Conservation (phyloP, 2,329 filamentous ascomycete genomes). For the Penicillium sp. region DNA sequence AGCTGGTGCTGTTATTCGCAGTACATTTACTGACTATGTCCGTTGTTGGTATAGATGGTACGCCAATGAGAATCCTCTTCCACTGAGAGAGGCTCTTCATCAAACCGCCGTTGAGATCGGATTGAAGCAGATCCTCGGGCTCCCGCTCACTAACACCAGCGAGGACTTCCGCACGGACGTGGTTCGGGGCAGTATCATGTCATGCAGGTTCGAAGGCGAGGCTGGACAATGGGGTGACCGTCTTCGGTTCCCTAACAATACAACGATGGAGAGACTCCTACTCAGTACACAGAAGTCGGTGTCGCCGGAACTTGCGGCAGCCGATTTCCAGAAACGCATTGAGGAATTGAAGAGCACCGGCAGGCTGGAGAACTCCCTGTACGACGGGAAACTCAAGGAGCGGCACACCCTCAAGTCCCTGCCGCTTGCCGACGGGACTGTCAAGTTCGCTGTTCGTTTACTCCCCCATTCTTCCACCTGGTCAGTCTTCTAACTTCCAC, state of each 20-base stretch:
- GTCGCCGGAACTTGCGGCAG: too few species aligned
- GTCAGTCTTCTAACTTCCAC: conserved; percentile 9
- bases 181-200: conserved; percentile 19
- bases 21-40: conserved; percentile 4
- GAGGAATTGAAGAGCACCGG: background rate
- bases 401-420: conserved; percentile 34
- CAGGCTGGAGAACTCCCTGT: background rate
- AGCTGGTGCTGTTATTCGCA: background rate
- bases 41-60: conserved; percentile 14
- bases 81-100: conserved; percentile 43
- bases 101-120: conserved; percentile 56
- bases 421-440: conserved; percentile 53
- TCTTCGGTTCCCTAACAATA: conserved; percentile 33
- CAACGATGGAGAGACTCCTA: conserved; percentile 31
- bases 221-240: conserved; percentile 22
- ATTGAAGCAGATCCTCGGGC: conserved; percentile 45
- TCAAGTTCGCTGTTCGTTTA: conserved; percentile 70
- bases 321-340: background rate
- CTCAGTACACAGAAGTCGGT: background rate
- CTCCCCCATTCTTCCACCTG: background rate
- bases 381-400: conserved; percentile 13
- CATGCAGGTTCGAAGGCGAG: conserved; percentile 32
- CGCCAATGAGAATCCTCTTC: conserved; percentile 3
- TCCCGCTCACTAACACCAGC: background rate
- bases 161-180: background rate